Evolutionary conservation across 2,329 filamentous ascomycete genomes (phyloP).

Genomic region (Botrytis elliptica): DNA sequence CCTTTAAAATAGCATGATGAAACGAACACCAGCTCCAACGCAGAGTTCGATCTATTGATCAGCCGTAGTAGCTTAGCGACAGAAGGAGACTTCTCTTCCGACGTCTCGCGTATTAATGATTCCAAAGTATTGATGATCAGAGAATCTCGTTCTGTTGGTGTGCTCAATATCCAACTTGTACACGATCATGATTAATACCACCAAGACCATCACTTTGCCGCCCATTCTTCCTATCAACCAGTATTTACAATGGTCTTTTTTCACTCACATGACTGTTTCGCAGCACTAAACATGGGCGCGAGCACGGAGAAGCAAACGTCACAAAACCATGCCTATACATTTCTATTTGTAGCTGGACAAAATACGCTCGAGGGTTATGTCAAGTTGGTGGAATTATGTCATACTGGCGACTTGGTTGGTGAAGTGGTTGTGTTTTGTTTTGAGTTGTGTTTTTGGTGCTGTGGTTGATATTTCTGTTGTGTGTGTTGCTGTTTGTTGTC

Average conservation of each 20-base stretch:
- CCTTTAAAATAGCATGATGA: not conserved
- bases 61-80: not conserved
- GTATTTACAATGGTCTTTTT: not conserved
- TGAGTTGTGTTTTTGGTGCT: not conserved
- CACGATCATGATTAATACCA: not conserved
- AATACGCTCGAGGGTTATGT: not conserved
- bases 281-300: not conserved
- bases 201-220: not conserved
- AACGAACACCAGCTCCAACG: fast-evolving
- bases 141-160: too few relatives aligned
- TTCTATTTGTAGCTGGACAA: too few relatives aligned
- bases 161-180: too few relatives aligned
- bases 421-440: not conserved
- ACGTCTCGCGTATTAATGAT: not conserved
- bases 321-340: not conserved
- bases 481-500: not conserved
- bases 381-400: not conserved
- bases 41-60: not conserved
- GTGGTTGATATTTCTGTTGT: not conserved
- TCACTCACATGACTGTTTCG: not conserved
- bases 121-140: too few relatives aligned
- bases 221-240: too few relatives aligned
- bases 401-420: not conserved
- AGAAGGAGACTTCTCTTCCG: not conserved
- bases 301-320: not conserved